phyloP scores from a whole-genome alignment of 768 basidiomycete species.

The Kondoa malvinella region DNA sequence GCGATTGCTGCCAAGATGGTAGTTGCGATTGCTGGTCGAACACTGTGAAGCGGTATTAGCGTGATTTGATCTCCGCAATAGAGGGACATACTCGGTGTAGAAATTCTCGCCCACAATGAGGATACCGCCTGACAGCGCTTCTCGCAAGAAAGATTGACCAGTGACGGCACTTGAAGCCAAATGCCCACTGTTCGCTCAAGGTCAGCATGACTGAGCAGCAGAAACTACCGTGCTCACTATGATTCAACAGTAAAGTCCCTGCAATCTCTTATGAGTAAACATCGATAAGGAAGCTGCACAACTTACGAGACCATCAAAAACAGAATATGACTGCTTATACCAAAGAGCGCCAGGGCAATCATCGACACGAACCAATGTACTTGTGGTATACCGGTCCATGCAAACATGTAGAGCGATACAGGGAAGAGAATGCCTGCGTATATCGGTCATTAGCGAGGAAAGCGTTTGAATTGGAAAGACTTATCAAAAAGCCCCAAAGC shows the following conservation, averaged over 20 bases:
- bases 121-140: slow-evolving; percentile 8
- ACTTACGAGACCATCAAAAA: neutral
- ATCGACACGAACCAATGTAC: slow-evolving; percentile 14
- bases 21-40: slow-evolving; percentile 10
- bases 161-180: slow-evolving; percentile 11
- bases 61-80: no score
- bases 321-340: slow-evolving; percentile 12
- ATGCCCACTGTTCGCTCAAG: neutral
- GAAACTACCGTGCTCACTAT: neutral
- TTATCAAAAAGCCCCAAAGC: slow-evolving; percentile 8
- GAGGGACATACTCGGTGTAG: no score
- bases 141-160: slow-evolving; percentile 17
- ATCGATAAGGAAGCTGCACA: neutral
- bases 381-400: slow-evolving; percentile 14
- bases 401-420: neutral
- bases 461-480: neutral
- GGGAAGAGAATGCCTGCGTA: neutral
- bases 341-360: slow-evolving; percentile 10
- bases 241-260: neutral
- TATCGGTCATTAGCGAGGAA: neutral
- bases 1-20: slow-evolving; percentile 15
- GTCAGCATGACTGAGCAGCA: neutral
- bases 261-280: neutral
- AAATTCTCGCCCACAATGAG: slow-evolving; percentile 13
- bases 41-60: no score